Conservation (phyloP, 2,329 filamentous ascomycete species). For the Aspergillus sclerotialis region DNA sequence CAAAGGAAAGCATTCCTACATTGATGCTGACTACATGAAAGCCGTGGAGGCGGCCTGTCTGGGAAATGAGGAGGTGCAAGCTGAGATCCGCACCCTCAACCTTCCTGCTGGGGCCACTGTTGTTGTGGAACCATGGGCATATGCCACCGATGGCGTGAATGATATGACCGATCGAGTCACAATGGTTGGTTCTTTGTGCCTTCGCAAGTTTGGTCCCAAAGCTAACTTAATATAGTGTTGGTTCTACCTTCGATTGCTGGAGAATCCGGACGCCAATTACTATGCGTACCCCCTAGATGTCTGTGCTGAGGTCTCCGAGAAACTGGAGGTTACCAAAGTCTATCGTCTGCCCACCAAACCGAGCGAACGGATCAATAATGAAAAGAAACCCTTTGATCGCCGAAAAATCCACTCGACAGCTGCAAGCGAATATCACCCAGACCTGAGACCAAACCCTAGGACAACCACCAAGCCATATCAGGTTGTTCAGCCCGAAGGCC, state of each 20-base stretch:
- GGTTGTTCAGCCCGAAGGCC: slow-evolving; percentile 30
- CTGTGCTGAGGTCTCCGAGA: slow-evolving; percentile 45
- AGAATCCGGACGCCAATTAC: slow-evolving; percentile 46
- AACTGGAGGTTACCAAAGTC: slow-evolving; percentile 45
- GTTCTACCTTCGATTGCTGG: slow-evolving; percentile 35
- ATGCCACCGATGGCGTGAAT: slow-evolving; percentile 42
- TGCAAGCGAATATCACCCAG: slow-evolving; percentile 29
- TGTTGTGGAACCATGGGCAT: slow-evolving; percentile 48
- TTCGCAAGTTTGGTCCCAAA: background rate
- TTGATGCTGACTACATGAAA: slow-evolving; percentile 31
- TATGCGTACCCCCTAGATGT: slow-evolving; percentile 54
- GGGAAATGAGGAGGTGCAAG: slow-evolving; percentile 33
- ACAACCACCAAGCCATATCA: slow-evolving; percentile 31
- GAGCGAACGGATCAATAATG: slow-evolving; percentile 32
- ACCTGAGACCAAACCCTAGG: slow-evolving; percentile 20
- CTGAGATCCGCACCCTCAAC: slow-evolving; percentile 25
- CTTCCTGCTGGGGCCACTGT: slow-evolving; percentile 39
- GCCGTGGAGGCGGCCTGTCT: slow-evolving; percentile 41
- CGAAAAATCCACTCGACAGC: slow-evolving; percentile 26
- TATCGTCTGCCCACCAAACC: slow-evolving; percentile 41
- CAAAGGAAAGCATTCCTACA: slow-evolving; percentile 1
- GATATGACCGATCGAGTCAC: slow-evolving; percentile 37
- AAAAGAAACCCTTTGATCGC: slow-evolving; percentile 33
- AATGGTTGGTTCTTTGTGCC: slow-evolving; percentile 33
- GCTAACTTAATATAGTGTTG: slow-evolving; percentile 11